Conservation (phyloP, 305 asterid genomes). For the Fraxinus ornus region DNA sequence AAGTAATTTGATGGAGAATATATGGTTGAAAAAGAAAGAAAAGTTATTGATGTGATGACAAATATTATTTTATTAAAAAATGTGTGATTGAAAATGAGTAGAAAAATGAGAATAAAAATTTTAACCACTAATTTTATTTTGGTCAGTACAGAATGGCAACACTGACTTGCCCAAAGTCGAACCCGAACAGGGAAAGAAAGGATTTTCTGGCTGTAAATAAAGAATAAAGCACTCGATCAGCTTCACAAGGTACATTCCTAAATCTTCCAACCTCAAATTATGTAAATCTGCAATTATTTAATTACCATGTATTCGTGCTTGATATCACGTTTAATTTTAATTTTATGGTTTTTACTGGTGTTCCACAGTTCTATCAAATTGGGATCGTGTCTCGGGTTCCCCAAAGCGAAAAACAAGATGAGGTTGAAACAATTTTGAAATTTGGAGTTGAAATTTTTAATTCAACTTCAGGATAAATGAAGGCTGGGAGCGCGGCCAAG, state of each 20-base stretch:
- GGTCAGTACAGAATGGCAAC: no score
- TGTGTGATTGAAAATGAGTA: no score
- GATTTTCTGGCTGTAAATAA: conserved; percentile 31
- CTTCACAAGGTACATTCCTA: conserved; percentile 33
- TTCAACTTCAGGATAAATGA: conserved; percentile 52
- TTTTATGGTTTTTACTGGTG: conserved; percentile 11
- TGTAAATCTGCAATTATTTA: not conserved
- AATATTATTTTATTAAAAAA: no score
- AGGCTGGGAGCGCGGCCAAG: conserved; percentile 99
- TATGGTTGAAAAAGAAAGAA: no score
- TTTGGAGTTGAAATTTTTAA: conserved; percentile 29
- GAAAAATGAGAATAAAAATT: no score
- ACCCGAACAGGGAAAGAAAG: conserved; percentile 1
- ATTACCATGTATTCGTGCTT: not conserved
- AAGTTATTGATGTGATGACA: no score
- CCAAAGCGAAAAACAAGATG: conserved; percentile 24
- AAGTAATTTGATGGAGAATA: no score
- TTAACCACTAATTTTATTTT: no score
- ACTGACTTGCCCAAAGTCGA: no score
- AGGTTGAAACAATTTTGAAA: conserved; percentile 33
- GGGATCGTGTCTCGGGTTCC: conserved; percentile 36
- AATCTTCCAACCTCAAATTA: conserved; percentile 17
- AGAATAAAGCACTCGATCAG: conserved; percentile 19
- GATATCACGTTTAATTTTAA: conserved; percentile 7
- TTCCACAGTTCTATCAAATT: conserved; percentile 21